Evolutionary conservation across 768 basidiomycete species (phyloP).

Genomic region (Tephrocybe rancida): DNA sequence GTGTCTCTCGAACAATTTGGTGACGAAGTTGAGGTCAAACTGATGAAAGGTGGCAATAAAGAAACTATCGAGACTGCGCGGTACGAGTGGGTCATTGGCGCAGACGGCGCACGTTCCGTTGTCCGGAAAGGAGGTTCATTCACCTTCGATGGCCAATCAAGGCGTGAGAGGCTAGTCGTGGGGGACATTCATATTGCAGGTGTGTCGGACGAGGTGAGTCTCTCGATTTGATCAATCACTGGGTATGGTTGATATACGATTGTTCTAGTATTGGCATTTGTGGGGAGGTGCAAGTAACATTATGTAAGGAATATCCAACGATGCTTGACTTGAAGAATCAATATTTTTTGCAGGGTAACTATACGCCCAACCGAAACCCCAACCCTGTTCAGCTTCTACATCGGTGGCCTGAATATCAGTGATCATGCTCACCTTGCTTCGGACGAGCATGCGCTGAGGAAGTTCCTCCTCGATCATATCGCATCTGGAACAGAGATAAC

Average conservation of each 20-base stretch:
- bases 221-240: not conserved
- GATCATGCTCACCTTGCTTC: slow-evolving; percentile 18
- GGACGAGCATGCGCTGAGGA: slow-evolving; percentile 31
- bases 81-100: slow-evolving; percentile 41
- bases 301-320: slow-evolving; percentile 25
- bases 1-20: slow-evolving; percentile 38
- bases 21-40: slow-evolving; percentile 34
- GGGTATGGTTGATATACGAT: not conserved
- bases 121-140: slow-evolving; percentile 42
- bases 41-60: slow-evolving; percentile 22
- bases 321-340: not conserved
- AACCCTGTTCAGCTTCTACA: slow-evolving; percentile 28
- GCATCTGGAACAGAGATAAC: slow-evolving; percentile 21
- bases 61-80: slow-evolving; percentile 26
- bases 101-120: slow-evolving; percentile 43
- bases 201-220: slow-evolving; percentile 36
- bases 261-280: slow-evolving; percentile 43
- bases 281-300: slow-evolving; percentile 40
- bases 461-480: slow-evolving; percentile 18
- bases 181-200: slow-evolving; percentile 45
- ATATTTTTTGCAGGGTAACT: slow-evolving; percentile 20
- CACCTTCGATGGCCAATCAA: slow-evolving; percentile 40
- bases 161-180: slow-evolving; percentile 32
- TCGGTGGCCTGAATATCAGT: slow-evolving; percentile 24
- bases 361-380: slow-evolving; percentile 32